Percentiles rank a stretch among this genome's conserved stretches.
These are phyloP conservation scores for Penicillium soppii DNA, from an alignment of 495 filamentous ascomycete species.

Conservation along the genomic window DNA sequence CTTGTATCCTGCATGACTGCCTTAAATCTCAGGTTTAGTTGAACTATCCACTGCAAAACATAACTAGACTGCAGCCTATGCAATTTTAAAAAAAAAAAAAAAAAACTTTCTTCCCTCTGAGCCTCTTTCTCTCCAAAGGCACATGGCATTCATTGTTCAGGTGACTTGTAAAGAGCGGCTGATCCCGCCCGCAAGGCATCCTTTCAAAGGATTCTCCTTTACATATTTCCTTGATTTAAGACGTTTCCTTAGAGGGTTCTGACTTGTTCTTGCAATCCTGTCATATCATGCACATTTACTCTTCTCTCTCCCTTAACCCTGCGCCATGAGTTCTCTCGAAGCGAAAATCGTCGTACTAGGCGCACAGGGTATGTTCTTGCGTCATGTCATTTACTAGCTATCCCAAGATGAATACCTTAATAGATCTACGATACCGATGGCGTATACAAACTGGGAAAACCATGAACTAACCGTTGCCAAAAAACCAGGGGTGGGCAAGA, in stretches of 20 bases:
- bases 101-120: background rate
- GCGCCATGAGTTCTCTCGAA: slow-evolving; percentile 72
- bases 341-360: slow-evolving; percentile 92
- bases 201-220: background rate
- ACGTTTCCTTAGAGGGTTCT: slow-evolving; percentile 9
- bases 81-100: background rate
- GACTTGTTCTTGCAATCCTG: background rate
- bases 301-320: slow-evolving; percentile 30
- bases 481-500: slow-evolving; percentile 81
- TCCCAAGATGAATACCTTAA: too few species aligned
- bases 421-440: too few species aligned
- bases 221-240: slow-evolving; percentile 1
- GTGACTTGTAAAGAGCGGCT: slow-evolving; percentile 4
- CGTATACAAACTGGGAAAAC: too few species aligned
- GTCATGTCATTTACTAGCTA: too few species aligned
- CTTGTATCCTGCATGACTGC: background rate
- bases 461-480: background rate
- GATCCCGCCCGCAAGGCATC: slow-evolving; percentile 12
- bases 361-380: slow-evolving; percentile 60
- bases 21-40: background rate
- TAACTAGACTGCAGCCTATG: background rate
- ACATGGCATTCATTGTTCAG: background rate
- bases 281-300: slow-evolving; percentile 32
- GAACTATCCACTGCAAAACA: background rate
- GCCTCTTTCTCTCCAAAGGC: background rate